phyloP scores from a whole-genome alignment of 768 basidiomycete genomes.

The Mycena olivaceomarginata region DNA sequence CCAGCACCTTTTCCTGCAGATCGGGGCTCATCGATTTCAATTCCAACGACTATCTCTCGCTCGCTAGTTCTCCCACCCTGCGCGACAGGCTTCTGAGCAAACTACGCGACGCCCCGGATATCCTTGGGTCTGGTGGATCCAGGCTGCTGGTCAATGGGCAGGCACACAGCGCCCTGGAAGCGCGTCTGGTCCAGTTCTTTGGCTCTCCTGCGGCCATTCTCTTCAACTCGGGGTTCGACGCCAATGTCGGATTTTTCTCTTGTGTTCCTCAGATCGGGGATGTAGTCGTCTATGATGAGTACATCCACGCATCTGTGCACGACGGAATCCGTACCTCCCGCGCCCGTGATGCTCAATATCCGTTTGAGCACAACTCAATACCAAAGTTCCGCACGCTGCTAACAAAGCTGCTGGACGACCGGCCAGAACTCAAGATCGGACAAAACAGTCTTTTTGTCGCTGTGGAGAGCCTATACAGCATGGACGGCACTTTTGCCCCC shows the following conservation, averaged over 20 bases:
- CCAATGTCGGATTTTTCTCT: constrained; percentile 92
- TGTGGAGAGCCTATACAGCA: constrained; percentile 93
- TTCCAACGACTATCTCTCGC: constrained; percentile 96
- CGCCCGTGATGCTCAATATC: constrained; percentile 57
- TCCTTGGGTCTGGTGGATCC: constrained; percentile 93
- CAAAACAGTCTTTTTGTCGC: constrained; percentile 81
- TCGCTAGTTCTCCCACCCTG: constrained; percentile 76
- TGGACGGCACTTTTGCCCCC: constrained; percentile 96
- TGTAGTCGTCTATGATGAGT: constrained; percentile 87
- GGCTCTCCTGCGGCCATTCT: constrained; percentile 78
- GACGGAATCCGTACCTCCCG: constrained; percentile 90
- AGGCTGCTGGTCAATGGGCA: constrained; percentile 88
- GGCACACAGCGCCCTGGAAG: constrained; percentile 83
- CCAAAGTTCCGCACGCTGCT: constrained; percentile 68
- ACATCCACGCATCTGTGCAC: constrained; percentile 94
- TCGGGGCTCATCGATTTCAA: constrained; percentile 77
- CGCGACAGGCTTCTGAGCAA: constrained; percentile 75
- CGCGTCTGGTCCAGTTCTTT: constrained; percentile 80
- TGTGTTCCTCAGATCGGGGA: constrained; percentile 88
- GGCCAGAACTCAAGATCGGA: constrained; percentile 60
- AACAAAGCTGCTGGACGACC: constrained; percentile 58
- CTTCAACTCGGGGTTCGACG: constrained; percentile 96
- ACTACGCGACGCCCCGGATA: constrained; percentile 67
- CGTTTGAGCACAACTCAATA: constrained; percentile 87
- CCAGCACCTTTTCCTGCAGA: constrained; percentile 61